A percentile compares a stretch with the other conserved stretches of the same genome.
These are phyloP conservation scores for Amborella trichopoda DNA, from an alignment of 164 flowering plant genomes.

Conservation along the genomic window DNA sequence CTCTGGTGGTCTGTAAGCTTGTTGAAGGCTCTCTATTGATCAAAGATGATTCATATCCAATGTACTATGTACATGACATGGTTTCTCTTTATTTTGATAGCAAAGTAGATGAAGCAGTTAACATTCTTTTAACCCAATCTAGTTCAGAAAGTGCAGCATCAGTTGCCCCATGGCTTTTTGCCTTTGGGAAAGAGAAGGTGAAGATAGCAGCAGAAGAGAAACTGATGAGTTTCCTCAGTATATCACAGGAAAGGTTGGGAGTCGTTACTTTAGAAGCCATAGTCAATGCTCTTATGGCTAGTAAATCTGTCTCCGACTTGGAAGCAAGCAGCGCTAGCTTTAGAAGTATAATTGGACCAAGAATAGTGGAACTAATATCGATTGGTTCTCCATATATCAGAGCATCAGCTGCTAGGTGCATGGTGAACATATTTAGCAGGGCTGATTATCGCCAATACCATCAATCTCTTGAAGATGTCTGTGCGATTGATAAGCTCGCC, in stretches of 20 bases:
- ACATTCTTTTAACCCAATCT: slow-evolving; percentile 16
- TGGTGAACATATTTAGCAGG: slow-evolving; percentile 19
- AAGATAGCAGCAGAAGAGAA: slow-evolving; percentile 19
- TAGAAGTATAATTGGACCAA: slow-evolving; percentile 26
- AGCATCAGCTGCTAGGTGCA: slow-evolving; percentile 22
- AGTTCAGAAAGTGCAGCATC: slow-evolving; percentile 17
- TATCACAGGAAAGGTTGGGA: slow-evolving; percentile 19
- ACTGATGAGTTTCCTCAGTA: slow-evolving; percentile 13
- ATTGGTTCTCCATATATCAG: slow-evolving; percentile 15
- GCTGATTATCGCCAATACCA: slow-evolving; percentile 20
- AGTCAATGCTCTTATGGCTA: slow-evolving; percentile 30
- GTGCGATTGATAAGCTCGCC: slow-evolving; percentile 23
- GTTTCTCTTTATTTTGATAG: slow-evolving; percentile 30
- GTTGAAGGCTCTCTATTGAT: slow-evolving; percentile 36
- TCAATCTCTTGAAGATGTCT: slow-evolving; percentile 20
- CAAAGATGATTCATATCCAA: slow-evolving; percentile 22
- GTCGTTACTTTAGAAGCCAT: slow-evolving; percentile 21
- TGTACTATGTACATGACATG: slow-evolving; percentile 39
- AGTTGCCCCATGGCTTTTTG: slow-evolving; percentile 30
- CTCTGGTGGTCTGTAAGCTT: slow-evolving; percentile 37
- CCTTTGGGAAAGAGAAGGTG: slow-evolving; percentile 28
- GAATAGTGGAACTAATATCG: slow-evolving; percentile 20
- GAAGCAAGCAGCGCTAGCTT: slow-evolving; percentile 31
- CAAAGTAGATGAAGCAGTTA: slow-evolving; percentile 20
- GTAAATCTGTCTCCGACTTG: slow-evolving; percentile 34